A percentile compares a stretch with the other conserved stretches of the same genome.
Conservation (phyloP, 495 filamentous ascomycete genomes). For the Lophiotrema nucula region DNA sequence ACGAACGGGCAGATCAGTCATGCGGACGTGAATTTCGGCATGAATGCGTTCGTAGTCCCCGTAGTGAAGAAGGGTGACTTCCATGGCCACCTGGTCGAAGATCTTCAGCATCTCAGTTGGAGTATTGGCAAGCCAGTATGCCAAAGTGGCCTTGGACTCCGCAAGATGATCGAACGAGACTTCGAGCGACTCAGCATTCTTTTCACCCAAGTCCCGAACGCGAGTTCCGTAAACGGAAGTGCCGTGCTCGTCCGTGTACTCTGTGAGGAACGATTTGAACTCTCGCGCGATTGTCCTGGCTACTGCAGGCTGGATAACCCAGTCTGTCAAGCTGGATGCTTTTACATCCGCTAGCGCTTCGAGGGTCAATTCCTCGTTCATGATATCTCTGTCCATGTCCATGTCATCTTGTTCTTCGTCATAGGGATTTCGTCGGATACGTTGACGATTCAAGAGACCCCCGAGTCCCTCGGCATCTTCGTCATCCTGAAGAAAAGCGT, state of each 20-base stretch:
- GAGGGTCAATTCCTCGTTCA: slow-evolving; percentile 90
- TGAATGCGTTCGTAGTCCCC: slow-evolving; percentile 97
- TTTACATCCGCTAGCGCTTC: slow-evolving; percentile 93
- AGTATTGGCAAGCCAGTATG: slow-evolving; percentile 95
- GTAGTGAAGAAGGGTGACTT: slow-evolving; percentile 91
- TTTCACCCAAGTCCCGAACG: slow-evolving; percentile 88
- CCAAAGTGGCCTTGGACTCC: slow-evolving; percentile 88
- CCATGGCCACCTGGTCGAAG: slow-evolving; percentile 96
- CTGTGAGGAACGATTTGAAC: slow-evolving; percentile 96
- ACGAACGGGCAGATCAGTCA: slow-evolving; percentile 87
- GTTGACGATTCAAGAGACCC: slow-evolving; percentile 71
- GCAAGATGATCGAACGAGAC: slow-evolving; percentile 93
- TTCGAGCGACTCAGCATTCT: slow-evolving; percentile 94
- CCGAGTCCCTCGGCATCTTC: slow-evolving; percentile 73
- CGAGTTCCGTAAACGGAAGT: slow-evolving; percentile 92
- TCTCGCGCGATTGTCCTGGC: slow-evolving; percentile 91
- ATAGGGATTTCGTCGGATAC: slow-evolving; percentile 78
- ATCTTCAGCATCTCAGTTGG: slow-evolving; percentile 91
- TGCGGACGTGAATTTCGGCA: slow-evolving; percentile 95
- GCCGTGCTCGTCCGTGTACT: slow-evolving; percentile 84
- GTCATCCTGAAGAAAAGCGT: slow-evolving; percentile 85
- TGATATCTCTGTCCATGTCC: slow-evolving; percentile 85
- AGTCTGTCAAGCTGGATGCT: slow-evolving; percentile 83
- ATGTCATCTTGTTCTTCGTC: slow-evolving; percentile 89
- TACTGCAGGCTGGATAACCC: slow-evolving; percentile 87